Base-by-base conservation (phyloP, 345 rosid species). In the Noccaea caerulescens region DNA sequence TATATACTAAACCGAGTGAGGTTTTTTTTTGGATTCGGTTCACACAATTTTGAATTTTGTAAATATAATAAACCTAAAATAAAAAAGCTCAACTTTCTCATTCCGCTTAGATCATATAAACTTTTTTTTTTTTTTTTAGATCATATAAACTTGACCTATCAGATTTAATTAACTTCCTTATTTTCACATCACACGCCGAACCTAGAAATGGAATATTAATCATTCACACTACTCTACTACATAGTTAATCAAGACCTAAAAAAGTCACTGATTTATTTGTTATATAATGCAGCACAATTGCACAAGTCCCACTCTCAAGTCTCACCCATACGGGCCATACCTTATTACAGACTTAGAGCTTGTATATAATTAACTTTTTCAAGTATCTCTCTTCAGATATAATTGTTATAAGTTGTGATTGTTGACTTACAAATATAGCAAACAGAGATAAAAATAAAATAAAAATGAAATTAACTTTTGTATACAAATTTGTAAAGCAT, bases 141-240 rank as follows among this genome's bases (percentile, higher is more conserved):
- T 10, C 18, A 10, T 52, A 63, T 32, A 23, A 43, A 10, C 13
- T 23, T 1, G 11, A 56, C 7, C 8, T 54, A 56, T 55, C 32
- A 45, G 63, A 25, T 45, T 72, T 36, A 18, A 1, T 1, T 18
- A 72, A 50, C 57, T 23, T 72, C n/a, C 18, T 36, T 47, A 3
- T 20, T 27, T 23, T 46, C 13, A 39, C 43, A 75, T 60, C 14
- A 68, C 49, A 68, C 73, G 78, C 69, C 78, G 51, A 44, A 16
- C 68, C 49, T 68, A 60, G 5, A 59, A 16, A 43, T 60, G 50
- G 78, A 68, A 75, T 75, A 68, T 25, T 42, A 68, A 75, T 60
- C 57, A 68, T 68, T 60, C 49, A 51, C 77, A 58, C 62, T 18
- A 57, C 52, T 66, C 72, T 38, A 23, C 54, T 10, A 12, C n/a